Base-by-base conservation (phyloP, 495 filamentous ascomycete genomes). In the Parathielavia hyrcaniae region DNA sequence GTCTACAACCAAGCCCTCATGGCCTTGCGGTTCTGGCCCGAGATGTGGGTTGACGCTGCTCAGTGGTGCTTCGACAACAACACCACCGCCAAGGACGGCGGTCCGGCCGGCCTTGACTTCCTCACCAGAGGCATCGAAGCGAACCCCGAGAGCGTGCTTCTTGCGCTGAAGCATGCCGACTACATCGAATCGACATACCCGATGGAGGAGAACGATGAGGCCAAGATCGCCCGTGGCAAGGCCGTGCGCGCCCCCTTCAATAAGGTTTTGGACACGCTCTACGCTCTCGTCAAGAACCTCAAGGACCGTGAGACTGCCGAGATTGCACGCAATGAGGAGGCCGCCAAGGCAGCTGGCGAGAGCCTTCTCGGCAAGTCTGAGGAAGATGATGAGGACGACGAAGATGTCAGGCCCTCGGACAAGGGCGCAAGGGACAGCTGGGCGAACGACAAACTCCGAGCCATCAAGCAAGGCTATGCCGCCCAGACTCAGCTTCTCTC, bases 1-100 rank as follows among this genome's bases (percentile, higher is more conserved):
- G 86, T 88, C 57, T 97, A 95, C 76, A 92, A 91, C 73, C 92
- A 96, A 69, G 88, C 93, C 32, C 75, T 93, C 39, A 97, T 97
- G 90, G 86, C 91, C 10, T 73, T 98, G 59, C 81, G 90, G 53
- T 98, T 96, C 67, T 88, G 90, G 78, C 93, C 95, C 3, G 88
- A 92, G 68, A 83, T 97, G 61, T 98, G 93, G 93, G 92, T 87
- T 61, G 90, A 96, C 48, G 93, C 91, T 3, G 88, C 91, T 13
- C 88, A 96, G 57, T 98, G 91, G 77, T 96, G 91, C 72, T 88
- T 91, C 67, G 75, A 83, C 50, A 91, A 95, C 66, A 82, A 82
- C 51, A 64, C 79, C 47, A 59, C 71, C 7, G 50, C 70, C 38
- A 82, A 74, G 17, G 84, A 87, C 51, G 88, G 88, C 20, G 85